Evolutionary conservation across 1,284 basidiomycete genomes (phyloP), one percentile per base, ranked within the genome.

Genomic region (Pseudozyma hubeiensis): DNA sequence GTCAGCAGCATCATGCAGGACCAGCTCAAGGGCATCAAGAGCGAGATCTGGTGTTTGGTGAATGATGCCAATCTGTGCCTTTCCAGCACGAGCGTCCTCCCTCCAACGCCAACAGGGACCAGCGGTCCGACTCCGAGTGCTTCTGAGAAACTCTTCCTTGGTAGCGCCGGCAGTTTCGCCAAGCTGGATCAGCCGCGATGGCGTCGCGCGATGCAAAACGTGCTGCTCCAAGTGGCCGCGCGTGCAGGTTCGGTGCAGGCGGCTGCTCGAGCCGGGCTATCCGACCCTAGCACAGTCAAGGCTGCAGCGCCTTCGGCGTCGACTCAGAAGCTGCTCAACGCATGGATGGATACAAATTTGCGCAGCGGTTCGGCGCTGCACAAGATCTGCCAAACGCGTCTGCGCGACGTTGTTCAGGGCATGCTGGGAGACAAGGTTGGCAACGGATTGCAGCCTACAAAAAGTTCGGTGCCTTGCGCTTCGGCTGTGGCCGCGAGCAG

Each of bases 21-120:
- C 16, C 75, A 79, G 63, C 53, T 74, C 41, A 72, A 71, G 43
- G 45, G 43, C 19, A 63, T 81, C 53, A 92, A 93, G 85, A 87
- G 87, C 74, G 92, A 93, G 85, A 89, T 93, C 68, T 89, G 90
- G 84, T 90, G 90, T 80, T 89, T 93, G 63, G 89, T 89, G 35
- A 89, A 90, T 34, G 86, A 88, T 43, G 88, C 88, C 59, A 78
- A 80, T 16, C 44, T 74, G 31, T 67, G 67, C 44, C 52, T 71
- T 34, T 66, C 77, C 13, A 57, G 59, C 31, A 58, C 54, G 35
- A 43, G 53, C 45, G 35, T 31, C 40, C 30, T 61, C 2, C 53
- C 66, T 4, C 30, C 57, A 4, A 56, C 59, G 4, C 49, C 59
- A 1, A 33, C 52, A 5, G 43, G 40, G 17, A 30, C 52, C 9